A percentile compares a stretch with the other conserved stretches of the same genome.
phyloP scores from a whole-genome alignment of 225 moss, liverwort and hornwort species.

The Rhytidiadelphus loreus region DNA sequence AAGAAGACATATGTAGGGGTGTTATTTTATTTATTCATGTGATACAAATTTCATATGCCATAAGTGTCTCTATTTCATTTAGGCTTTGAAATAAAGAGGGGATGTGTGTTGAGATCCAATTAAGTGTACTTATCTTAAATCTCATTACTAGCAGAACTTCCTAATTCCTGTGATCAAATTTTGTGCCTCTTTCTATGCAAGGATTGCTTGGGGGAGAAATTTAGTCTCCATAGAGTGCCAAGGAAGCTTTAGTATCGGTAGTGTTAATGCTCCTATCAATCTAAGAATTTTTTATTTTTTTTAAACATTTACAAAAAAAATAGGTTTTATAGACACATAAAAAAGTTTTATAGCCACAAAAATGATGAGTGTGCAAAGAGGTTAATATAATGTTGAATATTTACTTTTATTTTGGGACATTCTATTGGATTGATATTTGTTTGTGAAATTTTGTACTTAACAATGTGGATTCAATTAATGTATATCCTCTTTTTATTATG shows the following conservation, averaged over 20 bases:
- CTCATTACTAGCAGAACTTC: accelerated
- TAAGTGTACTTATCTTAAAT: background rate
- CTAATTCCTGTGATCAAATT: background rate
- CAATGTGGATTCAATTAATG: background rate
- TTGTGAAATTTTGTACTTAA: background rate
- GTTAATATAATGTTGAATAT: background rate
- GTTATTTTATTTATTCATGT: background rate
- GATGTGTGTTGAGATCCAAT: background rate
- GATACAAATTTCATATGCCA: background rate
- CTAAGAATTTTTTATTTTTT: too few species aligned
- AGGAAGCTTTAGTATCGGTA: accelerated
- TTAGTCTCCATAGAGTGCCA: background rate
- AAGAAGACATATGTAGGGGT: background rate
- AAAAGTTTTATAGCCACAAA: background rate
- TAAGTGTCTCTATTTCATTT: background rate
- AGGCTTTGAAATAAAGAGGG: background rate
- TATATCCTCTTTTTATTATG: background rate
- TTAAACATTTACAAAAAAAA: background rate
- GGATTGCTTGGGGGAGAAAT: background rate
- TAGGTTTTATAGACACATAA: background rate
- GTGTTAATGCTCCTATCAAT: background rate
- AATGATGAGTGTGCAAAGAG: background rate
- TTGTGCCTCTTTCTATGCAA: background rate
- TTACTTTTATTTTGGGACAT: background rate
- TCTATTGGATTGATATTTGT: background rate